Conservation (phyloP, 345 rosid species). For the Barbarea vulgaris region DNA sequence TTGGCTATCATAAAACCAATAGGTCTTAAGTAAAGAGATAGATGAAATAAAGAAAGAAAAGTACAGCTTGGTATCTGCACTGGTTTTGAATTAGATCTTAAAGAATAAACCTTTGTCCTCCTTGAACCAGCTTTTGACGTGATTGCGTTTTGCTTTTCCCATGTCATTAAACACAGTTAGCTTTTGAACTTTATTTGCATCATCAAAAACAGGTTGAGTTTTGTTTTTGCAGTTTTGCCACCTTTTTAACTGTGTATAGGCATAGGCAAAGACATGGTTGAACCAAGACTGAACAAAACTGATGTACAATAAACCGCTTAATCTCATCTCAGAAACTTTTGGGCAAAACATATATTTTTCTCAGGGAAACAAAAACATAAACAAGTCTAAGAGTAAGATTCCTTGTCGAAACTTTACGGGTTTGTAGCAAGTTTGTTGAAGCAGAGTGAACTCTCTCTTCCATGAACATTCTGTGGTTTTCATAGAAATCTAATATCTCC, state of each 20-base stretch:
- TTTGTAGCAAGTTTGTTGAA: constrained; percentile 67
- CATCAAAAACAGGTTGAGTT: no score
- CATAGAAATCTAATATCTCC: constrained; percentile 61
- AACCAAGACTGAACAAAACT: constrained; percentile 4
- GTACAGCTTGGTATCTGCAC: constrained; percentile 50
- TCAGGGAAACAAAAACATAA: background rate
- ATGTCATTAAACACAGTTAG: no score
- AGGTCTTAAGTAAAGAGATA: background rate
- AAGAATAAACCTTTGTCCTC: no score
- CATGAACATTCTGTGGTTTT: constrained; percentile 44
- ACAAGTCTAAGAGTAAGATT: background rate
- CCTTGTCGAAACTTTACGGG: constrained; percentile 23
- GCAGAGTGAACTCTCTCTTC: constrained; percentile 47
- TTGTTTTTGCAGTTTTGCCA: no score
- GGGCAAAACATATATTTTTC: background rate
- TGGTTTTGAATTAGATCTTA: no score
- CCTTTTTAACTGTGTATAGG: no score
- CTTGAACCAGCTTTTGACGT: no score
- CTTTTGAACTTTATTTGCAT: no score
- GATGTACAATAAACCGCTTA: background rate
- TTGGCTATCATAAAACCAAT: background rate
- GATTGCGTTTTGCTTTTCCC: no score
- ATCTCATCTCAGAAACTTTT: constrained; percentile 5
- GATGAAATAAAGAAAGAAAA: background rate
- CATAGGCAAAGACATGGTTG: constrained; percentile 4